Percentiles rank a stretch among this genome's conserved stretches.
phyloP scores from a whole-genome alignment of 2,329 filamentous ascomycete genomes.

The Botryotinia calthae region DNA sequence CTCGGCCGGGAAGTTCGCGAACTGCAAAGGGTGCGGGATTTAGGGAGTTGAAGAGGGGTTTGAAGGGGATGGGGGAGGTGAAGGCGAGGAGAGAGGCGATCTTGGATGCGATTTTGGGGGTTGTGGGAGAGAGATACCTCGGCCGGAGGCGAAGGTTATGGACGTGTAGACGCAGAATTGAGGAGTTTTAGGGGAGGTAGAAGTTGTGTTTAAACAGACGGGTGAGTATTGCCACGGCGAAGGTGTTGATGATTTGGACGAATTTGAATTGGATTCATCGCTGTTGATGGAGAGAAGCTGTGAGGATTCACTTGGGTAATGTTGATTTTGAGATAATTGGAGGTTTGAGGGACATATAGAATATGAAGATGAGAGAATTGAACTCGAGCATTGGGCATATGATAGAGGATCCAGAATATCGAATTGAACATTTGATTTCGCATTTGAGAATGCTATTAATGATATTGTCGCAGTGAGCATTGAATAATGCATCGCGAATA shows the following conservation, averaged over 20 bases:
- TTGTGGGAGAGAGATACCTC: conserved; percentile 35
- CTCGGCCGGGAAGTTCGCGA: conserved; percentile 22
- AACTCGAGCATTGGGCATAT: neutral
- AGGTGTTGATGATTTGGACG: neutral
- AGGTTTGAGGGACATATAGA: neutral
- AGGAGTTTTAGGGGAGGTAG: neutral
- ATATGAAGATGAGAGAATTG: neutral
- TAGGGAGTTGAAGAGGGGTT: neutral
- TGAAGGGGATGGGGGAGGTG: neutral
- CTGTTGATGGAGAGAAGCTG: neutral
- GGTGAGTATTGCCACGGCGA: neutral
- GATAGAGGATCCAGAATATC: neutral
- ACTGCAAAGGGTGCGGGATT: conserved; percentile 22
- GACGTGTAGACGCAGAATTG: conserved; percentile 36
- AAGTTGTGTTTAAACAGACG: neutral
- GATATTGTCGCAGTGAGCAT: neutral
- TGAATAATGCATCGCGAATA: neutral
- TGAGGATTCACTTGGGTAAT: neutral
- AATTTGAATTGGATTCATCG: neutral
- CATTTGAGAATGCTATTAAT: neutral
- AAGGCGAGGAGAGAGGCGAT: conserved; percentile 30
- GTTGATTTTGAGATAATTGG: neutral
- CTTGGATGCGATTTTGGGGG: conserved; percentile 26
- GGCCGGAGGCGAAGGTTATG: conserved; percentile 29
- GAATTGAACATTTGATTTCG: neutral